Evolutionary conservation across 805 yeast genomes (phyloP).

Genomic region (Jamesozyma piceae): DNA sequence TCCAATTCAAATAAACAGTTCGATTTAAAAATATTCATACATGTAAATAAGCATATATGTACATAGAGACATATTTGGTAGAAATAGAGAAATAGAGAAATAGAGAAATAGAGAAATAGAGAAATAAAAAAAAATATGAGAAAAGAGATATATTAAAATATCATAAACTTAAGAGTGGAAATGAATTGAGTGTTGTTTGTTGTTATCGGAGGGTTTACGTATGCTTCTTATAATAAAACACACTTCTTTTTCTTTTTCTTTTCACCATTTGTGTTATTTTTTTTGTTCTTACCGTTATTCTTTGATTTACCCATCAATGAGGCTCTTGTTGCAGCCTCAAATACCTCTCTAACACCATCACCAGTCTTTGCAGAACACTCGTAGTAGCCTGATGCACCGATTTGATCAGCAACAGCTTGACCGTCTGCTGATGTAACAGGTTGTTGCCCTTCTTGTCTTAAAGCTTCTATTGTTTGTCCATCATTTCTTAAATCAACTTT

Average conservation of each 20-base stretch:
- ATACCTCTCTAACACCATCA: conserved; percentile 85
- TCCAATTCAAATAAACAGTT: too few relatives aligned
- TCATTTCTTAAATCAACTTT: conserved; percentile 83
- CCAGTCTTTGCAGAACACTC: conserved; percentile 89
- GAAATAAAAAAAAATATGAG: too few relatives aligned
- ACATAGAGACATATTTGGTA: background rate
- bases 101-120: background rate
- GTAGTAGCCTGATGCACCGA: conserved; percentile 71
- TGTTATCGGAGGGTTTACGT: background rate
- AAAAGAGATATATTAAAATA: background rate
- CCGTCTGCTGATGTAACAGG: conserved; percentile 38
- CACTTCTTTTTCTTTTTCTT: conserved; percentile 21
- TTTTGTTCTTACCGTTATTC: conserved; percentile 21
- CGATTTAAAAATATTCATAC: background rate
- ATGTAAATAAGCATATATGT: background rate
- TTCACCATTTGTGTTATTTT: conserved; percentile 11
- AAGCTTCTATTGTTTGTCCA: conserved; percentile 61
- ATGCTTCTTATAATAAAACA: conserved; percentile 44
- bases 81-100: background rate
- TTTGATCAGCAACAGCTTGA: conserved; percentile 57
- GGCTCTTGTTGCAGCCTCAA: conserved; percentile 83
- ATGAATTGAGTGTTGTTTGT: background rate
- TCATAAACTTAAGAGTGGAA: background rate
- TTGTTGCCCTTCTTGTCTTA: conserved; percentile 36
- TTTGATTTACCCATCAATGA: conserved; percentile 46